Base-by-base conservation (phyloP, 768 basidiomycete species). In the Hemileccinum rubropunctum region DNA sequence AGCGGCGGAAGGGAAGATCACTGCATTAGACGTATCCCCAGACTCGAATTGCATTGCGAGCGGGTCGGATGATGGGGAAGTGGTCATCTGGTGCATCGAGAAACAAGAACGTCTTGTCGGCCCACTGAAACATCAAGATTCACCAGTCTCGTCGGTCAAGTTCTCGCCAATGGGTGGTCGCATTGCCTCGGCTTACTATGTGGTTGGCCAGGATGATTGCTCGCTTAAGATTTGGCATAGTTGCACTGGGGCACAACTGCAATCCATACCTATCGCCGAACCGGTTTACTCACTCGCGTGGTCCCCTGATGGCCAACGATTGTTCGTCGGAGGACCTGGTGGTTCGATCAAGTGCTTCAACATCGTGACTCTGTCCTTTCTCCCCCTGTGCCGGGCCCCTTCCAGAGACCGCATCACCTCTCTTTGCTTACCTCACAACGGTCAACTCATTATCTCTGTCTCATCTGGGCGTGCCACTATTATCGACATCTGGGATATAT, bases 401-500 rank as follows among this genome's bases (percentile, higher is more conserved):
- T 54, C 20, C 18, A 27, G 26, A 18, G 49, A 56, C 30, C 32
- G 13, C 17, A 46, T 56, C 28, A 57, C 51, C 3, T 34, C 51
- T 17, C 46, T 59, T 43, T 33, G 12, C 6, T 11, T 51, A 3
- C 42, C 57, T 6, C 17, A 15, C 20, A 48, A 26, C 2, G 45
- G 18, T 32, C 53, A 47, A 27, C 42, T 48, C 27, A 53, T 59
- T n/a, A 9, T 51, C 37, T 50, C 58, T 17, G 41, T 45, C 26
- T 59, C 57, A 13, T 23, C 45, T 3, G 57, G 47, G 15, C 43
- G 36, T 6, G 27, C 23, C 11, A n/a, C 3, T 4, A 13, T 17
- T 5, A 39, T 60, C 18, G 49, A 59, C 21, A 40, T 59, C 17
- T 60, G 59, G 56, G 50, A 51, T 38, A 49, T 47, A 45, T 21